Evolutionary conservation across 495 filamentous ascomycete genomes (phyloP), one percentile per base, ranked within the genome.

Genomic region (Cercophora scortea): DNA sequence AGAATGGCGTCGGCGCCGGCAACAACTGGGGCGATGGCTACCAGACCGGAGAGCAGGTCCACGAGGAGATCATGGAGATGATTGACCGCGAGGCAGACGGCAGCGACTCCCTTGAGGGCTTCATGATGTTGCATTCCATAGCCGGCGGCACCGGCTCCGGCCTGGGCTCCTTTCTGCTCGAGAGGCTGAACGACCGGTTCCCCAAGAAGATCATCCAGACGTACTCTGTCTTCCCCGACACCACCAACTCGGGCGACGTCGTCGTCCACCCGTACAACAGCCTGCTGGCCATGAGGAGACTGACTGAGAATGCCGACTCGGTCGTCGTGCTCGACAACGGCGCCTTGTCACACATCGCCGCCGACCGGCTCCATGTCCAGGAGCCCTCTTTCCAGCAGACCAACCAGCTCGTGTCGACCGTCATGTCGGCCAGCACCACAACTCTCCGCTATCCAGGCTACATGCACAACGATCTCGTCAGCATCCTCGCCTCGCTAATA

Each of bases 181-280:
- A 98, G 65, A 79, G 88, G 52, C 86, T 98, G 69, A 97, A 97
- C 66, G 93, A 98, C 69, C 81, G 93, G 18, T 98, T 96, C 57
- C 93, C 93, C 42, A 98, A 98, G 75, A 97, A 97, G 74, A 79
- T 98, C 54, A 96, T 98, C 47, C 93, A 98, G 68, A 97, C 93
- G 52, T 98, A 98, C 69, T 97, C 93, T 0, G 94, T 98, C 36
- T 98, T 98, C 60, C 90, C 92, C 10, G 91, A 97, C 67, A 89
- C 85, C 1, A 86, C 88, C 58, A 86, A 85, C 58, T 75, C 80
- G 0, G 83, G 79, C 35, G 89, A 96, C 69, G 91, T 98, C 19
- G 92, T 98, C 32, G 93, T 98, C 45, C 95, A 97, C 61, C 93
- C 93, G 13, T 98, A 98, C 69, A 98, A 98, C 74, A 95, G 90